Percentiles rank a stretch among this genome's conserved stretches.
These are phyloP conservation scores for Septoria petroselini DNA, from an alignment of 2,329 filamentous ascomycete species.

Conservation along the genomic window DNA sequence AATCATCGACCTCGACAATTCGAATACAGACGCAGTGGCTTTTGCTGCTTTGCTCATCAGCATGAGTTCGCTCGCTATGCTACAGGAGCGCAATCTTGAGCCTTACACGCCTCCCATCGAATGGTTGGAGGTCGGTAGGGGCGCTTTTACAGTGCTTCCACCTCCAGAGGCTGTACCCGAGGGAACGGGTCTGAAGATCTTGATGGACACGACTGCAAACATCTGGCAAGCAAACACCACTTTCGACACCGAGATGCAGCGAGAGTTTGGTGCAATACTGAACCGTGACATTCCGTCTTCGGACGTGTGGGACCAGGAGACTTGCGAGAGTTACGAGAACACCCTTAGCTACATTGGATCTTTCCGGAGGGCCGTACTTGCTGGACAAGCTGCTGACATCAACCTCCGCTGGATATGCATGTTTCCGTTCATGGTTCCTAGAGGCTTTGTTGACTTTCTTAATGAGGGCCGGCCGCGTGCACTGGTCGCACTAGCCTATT, in stretches of 20 bases:
- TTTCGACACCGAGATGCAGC: conserved; percentile 25
- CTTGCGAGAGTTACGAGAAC: conserved; percentile 30
- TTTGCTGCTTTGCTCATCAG: conserved; percentile 33
- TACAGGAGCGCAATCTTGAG: conserved; percentile 31
- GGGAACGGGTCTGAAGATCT: conserved; percentile 26
- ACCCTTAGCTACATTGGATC: conserved; percentile 33
- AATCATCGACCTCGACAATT: conserved; percentile 27
- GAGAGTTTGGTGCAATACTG: conserved; percentile 27
- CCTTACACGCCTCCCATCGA: conserved; percentile 36
- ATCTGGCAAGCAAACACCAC: conserved; percentile 26
- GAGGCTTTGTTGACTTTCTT: conserved; percentile 35
- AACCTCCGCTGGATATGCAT: conserved; percentile 35
- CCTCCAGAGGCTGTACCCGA: conserved; percentile 26
- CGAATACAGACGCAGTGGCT: conserved; percentile 34
- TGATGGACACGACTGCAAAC: conserved; percentile 28
- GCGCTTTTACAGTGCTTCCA: conserved; percentile 31
- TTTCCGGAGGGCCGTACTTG: conserved; percentile 29
- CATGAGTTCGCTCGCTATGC: conserved; percentile 33
- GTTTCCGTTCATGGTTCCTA: conserved; percentile 36
- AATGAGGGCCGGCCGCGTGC: conserved; percentile 36
- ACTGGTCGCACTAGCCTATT: conserved; percentile 37
- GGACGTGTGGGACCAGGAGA: conserved; percentile 27
- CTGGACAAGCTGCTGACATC: conserved; percentile 27
- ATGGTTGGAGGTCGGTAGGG: conserved; percentile 36
- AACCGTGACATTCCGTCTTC: conserved; percentile 26